These are phyloP conservation scores for Barnettozyma sp. DNA, from an alignment of 805 yeast species.

Conservation along the genomic window DNA sequence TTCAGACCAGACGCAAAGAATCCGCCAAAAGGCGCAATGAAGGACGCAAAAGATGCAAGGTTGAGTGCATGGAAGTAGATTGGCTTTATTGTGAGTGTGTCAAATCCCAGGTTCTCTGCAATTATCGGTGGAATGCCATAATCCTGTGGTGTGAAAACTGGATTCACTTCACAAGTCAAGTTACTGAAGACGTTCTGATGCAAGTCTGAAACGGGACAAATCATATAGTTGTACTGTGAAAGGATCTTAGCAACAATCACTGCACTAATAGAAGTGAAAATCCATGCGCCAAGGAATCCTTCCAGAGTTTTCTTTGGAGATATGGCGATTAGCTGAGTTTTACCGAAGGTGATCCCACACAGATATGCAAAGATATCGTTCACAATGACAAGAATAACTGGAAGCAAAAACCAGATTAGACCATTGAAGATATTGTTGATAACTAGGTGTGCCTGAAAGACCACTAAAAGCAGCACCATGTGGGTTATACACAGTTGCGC, in stretches of 20 bases:
- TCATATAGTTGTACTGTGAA: conserved; percentile 63
- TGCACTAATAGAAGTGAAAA: conserved; percentile 77
- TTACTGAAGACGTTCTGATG: conserved; percentile 54
- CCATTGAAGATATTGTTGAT: conserved; percentile 87
- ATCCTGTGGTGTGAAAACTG: conserved; percentile 79
- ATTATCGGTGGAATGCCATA: conserved; percentile 68
- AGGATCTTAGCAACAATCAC: conserved; percentile 57
- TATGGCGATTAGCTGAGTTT: conserved; percentile 83
- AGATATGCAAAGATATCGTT: conserved; percentile 95
- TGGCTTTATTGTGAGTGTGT: conserved; percentile 64
- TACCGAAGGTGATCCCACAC: conserved; percentile 95
- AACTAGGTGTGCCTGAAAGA: conserved; percentile 89
- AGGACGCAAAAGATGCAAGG: conserved; percentile 89
- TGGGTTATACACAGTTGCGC: conserved; percentile 91
- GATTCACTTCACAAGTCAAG: conserved; percentile 74
- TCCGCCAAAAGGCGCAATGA: conserved; percentile 98
- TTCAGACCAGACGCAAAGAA: conserved; percentile 97
- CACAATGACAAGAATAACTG: conserved; percentile 84
- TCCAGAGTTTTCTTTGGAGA: conserved; percentile 97
- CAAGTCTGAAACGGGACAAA: conserved; percentile 77
- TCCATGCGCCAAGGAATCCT: conserved; percentile 97
- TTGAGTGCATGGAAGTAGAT: conserved; percentile 83
- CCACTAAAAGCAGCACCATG: conserved; percentile 84
- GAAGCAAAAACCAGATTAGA: conserved; percentile 88
- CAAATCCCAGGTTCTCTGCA: conserved; percentile 40